Evolutionary conservation across 306 rosid species (phyloP), one percentile per base, ranked within the genome.

Genomic region (Fagus crenata): DNA sequence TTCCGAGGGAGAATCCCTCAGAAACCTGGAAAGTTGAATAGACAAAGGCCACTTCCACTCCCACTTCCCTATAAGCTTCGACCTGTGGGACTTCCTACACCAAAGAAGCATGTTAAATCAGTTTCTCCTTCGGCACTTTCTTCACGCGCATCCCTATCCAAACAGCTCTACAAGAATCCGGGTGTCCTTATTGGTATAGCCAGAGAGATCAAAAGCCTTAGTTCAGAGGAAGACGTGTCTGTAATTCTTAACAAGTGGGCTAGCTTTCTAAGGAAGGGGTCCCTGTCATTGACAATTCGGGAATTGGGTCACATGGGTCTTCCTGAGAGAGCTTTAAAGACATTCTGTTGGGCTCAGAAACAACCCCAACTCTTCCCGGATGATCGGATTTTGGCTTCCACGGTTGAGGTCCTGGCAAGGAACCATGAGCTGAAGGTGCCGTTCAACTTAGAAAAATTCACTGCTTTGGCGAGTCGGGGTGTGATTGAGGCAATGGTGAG

Each of bases 1-100:
- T 94, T 94, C 80, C 87, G 75, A 80, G 98, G 94, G 54, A 90
- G 97, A 82, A 82, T 92, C 43, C 95, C 98, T 0, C 98, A 94
- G 75, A 94, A 92, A 56, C 94, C 93, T 8, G 94, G 94, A 59
- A 89, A 77, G 36, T 77, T 92, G 83, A 74, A 81, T 39, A 83
- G 95, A 7, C 83, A 83, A 72, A 89, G 98, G 71, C 87, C 94
- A 43, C 90, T 88, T 36, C 98, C 98, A 13, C 97, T 94, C 49
- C 96, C 97, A 18, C 77, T 87, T 63, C 97, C 98, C 39, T 67
- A 84, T 85, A 89, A 71, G 87, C 79, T 92, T 76, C 88, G 98
- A 77, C 98, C 96, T 7, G 15, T 84, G 39, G 85, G 96, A 11
- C 81, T 92, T 67, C 98, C 97, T 49, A 72, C 85, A 7, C 92